A percentile compares a stretch with the other conserved stretches of the same genome.
These are phyloP conservation scores for Venturiaceae sp. DNA, from an alignment of 2,329 filamentous ascomycete genomes.

Conservation along the genomic window DNA sequence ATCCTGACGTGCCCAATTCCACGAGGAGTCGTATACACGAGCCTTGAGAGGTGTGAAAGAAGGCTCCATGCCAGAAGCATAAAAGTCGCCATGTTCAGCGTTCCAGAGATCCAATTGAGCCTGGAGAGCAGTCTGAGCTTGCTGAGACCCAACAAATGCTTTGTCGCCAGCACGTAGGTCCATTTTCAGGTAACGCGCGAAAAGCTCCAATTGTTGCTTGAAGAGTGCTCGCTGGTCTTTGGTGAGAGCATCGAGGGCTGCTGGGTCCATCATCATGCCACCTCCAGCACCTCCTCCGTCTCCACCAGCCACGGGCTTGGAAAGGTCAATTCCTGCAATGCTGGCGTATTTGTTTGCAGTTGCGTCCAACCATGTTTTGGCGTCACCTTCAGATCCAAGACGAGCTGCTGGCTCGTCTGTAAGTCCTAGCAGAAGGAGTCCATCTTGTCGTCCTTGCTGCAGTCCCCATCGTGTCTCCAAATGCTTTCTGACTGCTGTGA, in stretches of 20 bases:
- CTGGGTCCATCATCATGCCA: conserved; percentile 99
- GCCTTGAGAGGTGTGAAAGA: conserved; percentile 91
- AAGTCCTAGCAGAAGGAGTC: conserved; percentile 75
- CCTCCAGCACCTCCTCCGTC: conserved; percentile 62
- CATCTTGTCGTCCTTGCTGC: conserved; percentile 78
- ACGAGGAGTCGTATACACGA: conserved; percentile 92
- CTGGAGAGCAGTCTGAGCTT: conserved; percentile 81
- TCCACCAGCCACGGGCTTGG: conserved; percentile 59
- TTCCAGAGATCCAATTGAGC: conserved; percentile 92
- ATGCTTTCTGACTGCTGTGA: conserved; percentile 90
- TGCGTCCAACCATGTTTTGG: conserved; percentile 85
- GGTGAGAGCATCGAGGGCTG: conserved; percentile 89
- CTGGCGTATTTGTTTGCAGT: conserved; percentile 83
- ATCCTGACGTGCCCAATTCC: conserved; percentile 99
- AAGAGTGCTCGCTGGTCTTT: conserved; percentile 94
- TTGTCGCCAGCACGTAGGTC: conserved; percentile 96
- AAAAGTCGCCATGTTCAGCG: conserved; percentile 92
- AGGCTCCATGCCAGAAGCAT: conserved; percentile 87
- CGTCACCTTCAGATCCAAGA: conserved; percentile 80
- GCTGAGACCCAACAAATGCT: conserved; percentile 72
- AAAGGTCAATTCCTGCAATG: conserved; percentile 72
- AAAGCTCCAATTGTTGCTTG: conserved; percentile 95
- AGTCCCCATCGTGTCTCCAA: conserved; percentile 91
- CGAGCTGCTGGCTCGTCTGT: conserved; percentile 88
- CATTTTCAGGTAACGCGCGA: conserved; percentile 93